A percentile compares a stretch with the other conserved stretches of the same genome.
phyloP scores from a whole-genome alignment of 345 rosid genomes.

The Hirschfeldia incana region DNA sequence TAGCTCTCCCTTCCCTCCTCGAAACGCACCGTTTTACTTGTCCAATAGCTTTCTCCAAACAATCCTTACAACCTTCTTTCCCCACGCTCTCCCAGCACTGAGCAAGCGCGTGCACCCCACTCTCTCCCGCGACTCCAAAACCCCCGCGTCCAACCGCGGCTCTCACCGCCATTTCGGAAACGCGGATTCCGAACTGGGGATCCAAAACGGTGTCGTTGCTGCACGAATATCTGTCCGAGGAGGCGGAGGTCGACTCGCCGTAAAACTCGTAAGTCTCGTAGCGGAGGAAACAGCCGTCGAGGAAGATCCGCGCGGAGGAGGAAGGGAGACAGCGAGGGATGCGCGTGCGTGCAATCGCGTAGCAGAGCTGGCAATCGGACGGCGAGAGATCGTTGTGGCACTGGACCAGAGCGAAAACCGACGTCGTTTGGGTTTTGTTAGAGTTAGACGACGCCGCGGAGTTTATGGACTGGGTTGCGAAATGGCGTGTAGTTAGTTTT shows the following conservation, averaged over 20 bases:
- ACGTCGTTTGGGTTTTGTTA: constrained; percentile 5
- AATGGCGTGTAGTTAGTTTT: constrained; percentile 21
- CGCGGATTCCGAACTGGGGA: constrained; percentile 2
- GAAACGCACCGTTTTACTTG: constrained; percentile 47
- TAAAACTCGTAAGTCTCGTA: constrained; percentile 48
- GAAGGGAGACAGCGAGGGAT: constrained; percentile 47
- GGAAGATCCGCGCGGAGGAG: constrained; percentile 49
- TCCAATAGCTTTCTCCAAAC: constrained; percentile 41
- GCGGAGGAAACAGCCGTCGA: constrained; percentile 56
- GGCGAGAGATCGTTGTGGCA: constrained; percentile 48
- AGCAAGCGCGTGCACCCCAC: constrained; percentile 44
- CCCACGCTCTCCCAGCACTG: constrained; percentile 52
- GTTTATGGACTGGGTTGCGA: constrained; percentile 28
- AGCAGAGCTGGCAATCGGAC: constrained; percentile 46
- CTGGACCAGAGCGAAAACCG: constrained; percentile 38
- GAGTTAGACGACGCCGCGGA: constrained; percentile 4
- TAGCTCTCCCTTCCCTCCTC: constrained; percentile 44
- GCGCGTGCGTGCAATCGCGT: constrained; percentile 33
- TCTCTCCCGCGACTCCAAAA: constrained; percentile 32
- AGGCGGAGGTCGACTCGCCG: constrained; percentile 31
- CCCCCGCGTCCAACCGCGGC: constrained; percentile 26
- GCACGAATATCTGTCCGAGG: constrained; percentile 15
- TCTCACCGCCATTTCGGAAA: constrained; percentile 18
- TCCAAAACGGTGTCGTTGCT: constrained; percentile 33
- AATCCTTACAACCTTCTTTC: constrained; percentile 31